Conservation (phyloP, 495 filamentous ascomycete species). For the Neurospora cerealis region DNA sequence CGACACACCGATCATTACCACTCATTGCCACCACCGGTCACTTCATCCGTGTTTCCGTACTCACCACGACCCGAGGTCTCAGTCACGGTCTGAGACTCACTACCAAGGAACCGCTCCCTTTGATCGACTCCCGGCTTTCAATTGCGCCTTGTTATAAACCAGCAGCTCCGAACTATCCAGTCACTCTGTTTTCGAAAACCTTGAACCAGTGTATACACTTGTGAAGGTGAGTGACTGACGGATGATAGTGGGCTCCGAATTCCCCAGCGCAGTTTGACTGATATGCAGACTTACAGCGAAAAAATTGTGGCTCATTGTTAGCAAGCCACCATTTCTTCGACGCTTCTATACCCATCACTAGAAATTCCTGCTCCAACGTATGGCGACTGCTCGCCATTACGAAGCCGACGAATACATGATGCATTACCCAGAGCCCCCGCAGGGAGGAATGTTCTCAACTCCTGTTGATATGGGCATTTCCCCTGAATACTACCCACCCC, state of each 20-base stretch:
- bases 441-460: slow-evolving; percentile 23
- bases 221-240: background rate
- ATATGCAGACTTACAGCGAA: background rate
- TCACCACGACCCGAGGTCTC: background rate
- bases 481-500: slow-evolving; percentile 30
- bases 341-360: background rate
- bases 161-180: background rate
- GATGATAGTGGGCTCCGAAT: background rate
- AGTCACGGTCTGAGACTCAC: slow-evolving; percentile 1
- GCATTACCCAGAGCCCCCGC: slow-evolving; percentile 34
- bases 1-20: background rate
- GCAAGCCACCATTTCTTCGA: background rate
- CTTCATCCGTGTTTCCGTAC: background rate
- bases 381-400: slow-evolving; percentile 13
- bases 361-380: background rate
- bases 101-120: background rate
- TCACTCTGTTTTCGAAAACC: background rate
- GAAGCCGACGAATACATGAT: slow-evolving; percentile 29
- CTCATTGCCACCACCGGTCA: background rate
- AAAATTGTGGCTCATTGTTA: background rate
- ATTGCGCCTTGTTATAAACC: background rate
- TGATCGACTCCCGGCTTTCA: background rate
- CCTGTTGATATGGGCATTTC: slow-evolving; percentile 33
- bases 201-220: background rate
- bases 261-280: background rate